phyloP scores from a whole-genome alignment of 1,139 yeast species.

The Candida pseudocylindracea region DNA sequence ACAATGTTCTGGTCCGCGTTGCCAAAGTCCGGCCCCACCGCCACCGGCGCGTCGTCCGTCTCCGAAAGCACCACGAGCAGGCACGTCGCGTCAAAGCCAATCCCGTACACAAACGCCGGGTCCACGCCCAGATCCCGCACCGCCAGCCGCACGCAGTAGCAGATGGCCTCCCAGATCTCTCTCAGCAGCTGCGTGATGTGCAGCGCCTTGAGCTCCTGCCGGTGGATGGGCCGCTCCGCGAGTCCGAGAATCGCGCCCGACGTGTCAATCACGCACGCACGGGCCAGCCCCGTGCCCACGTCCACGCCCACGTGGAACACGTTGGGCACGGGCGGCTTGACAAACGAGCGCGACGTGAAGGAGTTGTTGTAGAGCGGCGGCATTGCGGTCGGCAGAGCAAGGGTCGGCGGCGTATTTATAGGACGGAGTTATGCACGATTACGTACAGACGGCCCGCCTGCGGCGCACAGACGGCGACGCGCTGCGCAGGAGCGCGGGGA shows the following conservation, averaged over 20 bases:
- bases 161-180: constrained; percentile 85
- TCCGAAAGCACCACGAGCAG: constrained; percentile 69
- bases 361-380: too few species aligned
- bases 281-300: constrained; percentile 93
- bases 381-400: too few species aligned
- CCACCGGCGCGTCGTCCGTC: constrained; percentile 50
- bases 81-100: constrained; percentile 96
- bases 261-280: constrained; percentile 80
- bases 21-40: constrained; percentile 79
- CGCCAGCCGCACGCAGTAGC: constrained; percentile 59
- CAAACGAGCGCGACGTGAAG: constrained; percentile 11
- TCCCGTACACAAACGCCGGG: constrained; percentile 46
- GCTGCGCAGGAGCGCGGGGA: too few species aligned
- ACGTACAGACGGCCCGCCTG: too few species aligned
- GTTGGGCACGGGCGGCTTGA: constrained; percentile 21
- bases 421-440: too few species aligned
- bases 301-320: constrained; percentile 78
- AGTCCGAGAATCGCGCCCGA: constrained; percentile 66
- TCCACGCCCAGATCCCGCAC: constrained; percentile 56
- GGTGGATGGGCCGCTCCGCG: constrained; percentile 55
- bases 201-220: constrained; percentile 53
- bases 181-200: constrained; percentile 68
- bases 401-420: too few species aligned
- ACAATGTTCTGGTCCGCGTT: constrained; percentile 62
- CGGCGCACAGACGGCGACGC: too few species aligned